A percentile compares a stretch with the other conserved stretches of the same genome.
Conservation (phyloP, 495 filamentous ascomycete genomes). For the Podospora bellae-mahoneyi region DNA sequence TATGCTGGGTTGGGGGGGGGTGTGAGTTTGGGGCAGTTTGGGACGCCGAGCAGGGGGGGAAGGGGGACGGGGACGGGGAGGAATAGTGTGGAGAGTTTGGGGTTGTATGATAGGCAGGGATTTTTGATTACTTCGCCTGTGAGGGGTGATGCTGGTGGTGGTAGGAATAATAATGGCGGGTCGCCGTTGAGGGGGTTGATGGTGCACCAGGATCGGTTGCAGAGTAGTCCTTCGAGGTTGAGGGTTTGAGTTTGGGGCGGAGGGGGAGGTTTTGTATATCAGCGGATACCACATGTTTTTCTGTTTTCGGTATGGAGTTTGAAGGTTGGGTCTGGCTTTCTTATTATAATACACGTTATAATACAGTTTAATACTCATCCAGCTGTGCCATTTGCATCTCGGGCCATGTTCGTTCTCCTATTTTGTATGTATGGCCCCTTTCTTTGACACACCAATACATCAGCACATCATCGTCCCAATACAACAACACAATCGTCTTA, state of each 20-base stretch:
- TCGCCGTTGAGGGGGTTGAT: background rate
- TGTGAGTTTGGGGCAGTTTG: background rate
- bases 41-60: background rate
- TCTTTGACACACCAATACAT: too few species aligned
- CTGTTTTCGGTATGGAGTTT: background rate
- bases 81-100: slow-evolving; percentile 18
- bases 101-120: slow-evolving; percentile 25
- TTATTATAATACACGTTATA: too few species aligned
- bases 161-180: background rate
- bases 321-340: background rate
- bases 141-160: background rate
- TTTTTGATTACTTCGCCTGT: slow-evolving; percentile 24
- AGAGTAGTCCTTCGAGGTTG: slow-evolving; percentile 13
- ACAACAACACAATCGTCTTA: too few species aligned
- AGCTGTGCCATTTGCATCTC: too few species aligned
- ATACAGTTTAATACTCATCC: too few species aligned
- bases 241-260: background rate
- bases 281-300: background rate
- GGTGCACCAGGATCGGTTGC: background rate
- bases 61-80: slow-evolving; percentile 4
- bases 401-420: too few species aligned
- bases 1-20: background rate
- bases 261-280: background rate
- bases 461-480: too few species aligned
- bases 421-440: too few species aligned